Evolutionary conservation across 371 early-diverging fungal genomes (phyloP).

Genomic region (Rhizopus sp.): DNA sequence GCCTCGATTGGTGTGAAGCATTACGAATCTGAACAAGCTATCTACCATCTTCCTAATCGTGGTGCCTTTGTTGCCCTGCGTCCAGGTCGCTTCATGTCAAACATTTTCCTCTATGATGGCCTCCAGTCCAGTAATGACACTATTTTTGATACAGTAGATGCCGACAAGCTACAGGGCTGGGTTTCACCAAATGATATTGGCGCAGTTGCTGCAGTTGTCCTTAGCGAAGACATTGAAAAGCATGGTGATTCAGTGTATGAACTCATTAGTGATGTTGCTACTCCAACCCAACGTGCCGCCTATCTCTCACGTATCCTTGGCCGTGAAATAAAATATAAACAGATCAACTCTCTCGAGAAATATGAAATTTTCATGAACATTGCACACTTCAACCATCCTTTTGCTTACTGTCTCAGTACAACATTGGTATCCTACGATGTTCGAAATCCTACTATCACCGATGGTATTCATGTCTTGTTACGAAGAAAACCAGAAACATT

Average conservation of each 20-base stretch:
- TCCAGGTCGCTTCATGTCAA: constrained; percentile 39
- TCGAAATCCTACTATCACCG: not conserved
- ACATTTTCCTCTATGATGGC: constrained; percentile 8
- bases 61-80: constrained; percentile 31
- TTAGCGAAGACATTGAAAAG: constrained; percentile 22
- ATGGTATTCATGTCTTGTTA: constrained; percentile 11
- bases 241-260: constrained; percentile 23
- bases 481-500: constrained; percentile 20
- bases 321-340: constrained; percentile 10
- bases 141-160: constrained; percentile 9
- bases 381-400: constrained; percentile 1
- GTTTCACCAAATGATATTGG: constrained; percentile 32
- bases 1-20: constrained; percentile 17
- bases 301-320: constrained; percentile 16
- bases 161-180: constrained; percentile 8
- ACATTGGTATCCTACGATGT: not conserved
- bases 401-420: constrained; percentile 8
- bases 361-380: constrained; percentile 11
- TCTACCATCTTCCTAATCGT: constrained; percentile 26
- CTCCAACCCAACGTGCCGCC: constrained; percentile 12
- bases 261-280: constrained; percentile 8
- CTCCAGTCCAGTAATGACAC: not conserved
- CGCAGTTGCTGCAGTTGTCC: constrained; percentile 22
- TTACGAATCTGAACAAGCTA: constrained; percentile 25
- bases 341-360: constrained; percentile 8